Base-by-base conservation (phyloP, 176 grass and related monocot genomes). In the Olyra latifolia region DNA sequence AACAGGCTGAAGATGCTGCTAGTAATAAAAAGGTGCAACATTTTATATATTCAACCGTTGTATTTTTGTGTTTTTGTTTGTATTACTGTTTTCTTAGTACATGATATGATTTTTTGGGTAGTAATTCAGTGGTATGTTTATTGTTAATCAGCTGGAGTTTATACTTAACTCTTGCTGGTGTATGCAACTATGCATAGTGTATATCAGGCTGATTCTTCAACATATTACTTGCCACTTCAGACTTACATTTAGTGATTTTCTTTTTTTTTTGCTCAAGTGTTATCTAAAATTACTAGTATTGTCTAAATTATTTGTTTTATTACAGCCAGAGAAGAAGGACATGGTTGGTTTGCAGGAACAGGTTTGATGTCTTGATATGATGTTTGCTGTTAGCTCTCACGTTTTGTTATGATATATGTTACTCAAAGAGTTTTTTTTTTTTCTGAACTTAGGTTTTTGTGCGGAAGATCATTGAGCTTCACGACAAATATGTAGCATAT, bases 1-100 rank as follows among this genome's bases (percentile, higher is more conserved):
- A 97, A 53, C 93, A 97, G 75, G 90, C 93, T 24, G 90, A 93
- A 85, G 93, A 97, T 93, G 88, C 90, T 82, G 88, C 90, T 45
- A 93, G 83, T 45, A 91, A 87, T 66, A 97, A 89, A 28, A 93
- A 93, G 90, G 93, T 97, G 55, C 22, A 44, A 0, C 7, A 42
- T 62, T 69, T 46, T 75, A 8, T 67, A 30, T 20, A 70, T 66
- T 79, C n/a, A 50, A 14, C 35, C 38, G 6, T 79, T 78, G 32
- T 38, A 16, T 63, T 46, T 39, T 53, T 72, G 4, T 29, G 38
- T 64, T 12, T 42, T 72, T 49, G 44, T n/a, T 39, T 63, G 43
- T 59, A 13, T 55, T 30, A 20, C 7, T 55, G 20, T 44, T 68
- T 23, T 42, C 19, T 69, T 75, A 32, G 25, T 0, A 27, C 52